Evolutionary conservation across 2,329 filamentous ascomycete species (phyloP), one percentile per base, ranked within the genome.

Genomic region (Xylariaceae sp.): DNA sequence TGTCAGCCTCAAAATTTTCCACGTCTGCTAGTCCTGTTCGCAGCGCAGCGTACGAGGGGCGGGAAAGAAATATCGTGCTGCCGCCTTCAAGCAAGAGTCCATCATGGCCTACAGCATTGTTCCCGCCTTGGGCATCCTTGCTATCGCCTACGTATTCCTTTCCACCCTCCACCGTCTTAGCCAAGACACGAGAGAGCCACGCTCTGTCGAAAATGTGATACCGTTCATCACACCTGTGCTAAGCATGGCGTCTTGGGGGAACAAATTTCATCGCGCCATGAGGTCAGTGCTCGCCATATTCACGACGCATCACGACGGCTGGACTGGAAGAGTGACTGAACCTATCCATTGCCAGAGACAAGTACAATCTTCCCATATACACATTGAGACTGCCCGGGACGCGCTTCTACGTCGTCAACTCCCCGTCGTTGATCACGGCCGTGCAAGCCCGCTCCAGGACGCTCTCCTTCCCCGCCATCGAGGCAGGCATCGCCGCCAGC

Each of bases 341-440:
- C 6, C 7, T 15, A 12, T 29, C 7, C 21, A 29, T 17, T 14
- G n/a, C 5, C 12, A 31, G 29, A 19, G 15, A 31, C 29, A 24
- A 23, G 19, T 18, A 18, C 27, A 29, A 17, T 22, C n/a, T 35
- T n/a, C 35, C 35, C 14, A 33, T 41, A 5, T 35, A 38, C 17
- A 41, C 38, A 1, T n/a, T 41, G 6, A 18, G 32, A 14, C 7
- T 41, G 23, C 38, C 35, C 16, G 29, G 32, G 2, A 5, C 26
- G 3, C 29, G 38, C 1, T n/a, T 35, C 5, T 38, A 41, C 14
- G 14, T 41, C 16, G 22, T 38, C 24, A 41, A 38, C 10, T 28
- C 28, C 6, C 7, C 32, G 3, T 13, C 35, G 4, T 13, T 41
- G 3, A 27, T 41, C 10, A 4, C 29, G 2, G 3, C 19, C 4